These are phyloP conservation scores for Eucalyptus pauciflora DNA, from an alignment of 345 rosid species.

Conservation along the genomic window DNA sequence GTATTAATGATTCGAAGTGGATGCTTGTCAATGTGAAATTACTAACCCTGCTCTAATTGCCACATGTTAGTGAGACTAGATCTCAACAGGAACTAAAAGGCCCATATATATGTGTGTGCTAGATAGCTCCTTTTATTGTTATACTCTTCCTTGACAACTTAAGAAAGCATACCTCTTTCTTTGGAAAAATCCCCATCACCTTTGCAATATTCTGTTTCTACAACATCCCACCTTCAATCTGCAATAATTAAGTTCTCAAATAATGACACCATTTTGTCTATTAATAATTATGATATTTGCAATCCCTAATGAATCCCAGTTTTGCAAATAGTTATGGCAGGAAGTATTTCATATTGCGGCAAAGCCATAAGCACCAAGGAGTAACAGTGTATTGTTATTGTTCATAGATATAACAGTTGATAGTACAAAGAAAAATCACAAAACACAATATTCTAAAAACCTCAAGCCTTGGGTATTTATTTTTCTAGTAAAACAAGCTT, in stretches of 20 bases:
- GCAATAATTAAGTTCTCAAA: neutral
- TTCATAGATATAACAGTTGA: neutral
- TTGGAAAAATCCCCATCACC: constrained; percentile 70
- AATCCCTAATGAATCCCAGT: neutral
- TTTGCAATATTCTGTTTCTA: constrained; percentile 68
- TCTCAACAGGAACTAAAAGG: neutral
- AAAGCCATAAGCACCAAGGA: neutral
- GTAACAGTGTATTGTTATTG: neutral
- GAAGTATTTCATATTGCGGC: neutral
- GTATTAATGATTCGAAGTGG: neutral
- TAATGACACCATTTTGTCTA: neutral
- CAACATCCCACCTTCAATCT: constrained; percentile 73
- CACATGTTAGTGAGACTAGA: neutral
- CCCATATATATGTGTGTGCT: neutral
- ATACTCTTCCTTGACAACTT: neutral
- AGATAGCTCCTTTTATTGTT: neutral
- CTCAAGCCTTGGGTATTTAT: neutral
- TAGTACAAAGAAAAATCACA: neutral
- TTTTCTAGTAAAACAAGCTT: neutral
- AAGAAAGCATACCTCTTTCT: constrained; percentile 46
- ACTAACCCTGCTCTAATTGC: neutral
- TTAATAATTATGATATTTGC: neutral
- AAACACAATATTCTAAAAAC: neutral
- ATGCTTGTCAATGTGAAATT: neutral
- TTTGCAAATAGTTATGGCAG: neutral